Base-by-base conservation (phyloP, 345 rosid species). In the Rubroshorea leprosula region DNA sequence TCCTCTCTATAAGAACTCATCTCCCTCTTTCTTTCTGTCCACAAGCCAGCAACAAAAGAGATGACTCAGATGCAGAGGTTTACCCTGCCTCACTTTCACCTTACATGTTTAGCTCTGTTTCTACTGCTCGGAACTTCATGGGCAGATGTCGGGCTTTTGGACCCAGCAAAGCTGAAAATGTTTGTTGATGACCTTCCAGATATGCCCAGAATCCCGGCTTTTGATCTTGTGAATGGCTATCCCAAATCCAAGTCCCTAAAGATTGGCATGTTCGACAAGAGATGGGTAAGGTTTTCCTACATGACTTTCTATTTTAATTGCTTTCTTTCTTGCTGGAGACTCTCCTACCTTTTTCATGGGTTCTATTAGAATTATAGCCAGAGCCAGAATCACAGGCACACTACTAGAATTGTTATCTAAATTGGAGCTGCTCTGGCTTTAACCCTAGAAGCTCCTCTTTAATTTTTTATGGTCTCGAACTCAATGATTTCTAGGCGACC, bases 241-340 rank as follows among this genome's bases (percentile, higher is more conserved):
- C 68, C 75, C 57, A 78, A 62, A 57, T 46, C 89, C 7, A 82
- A 67, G 65, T 67, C 68, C 13, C 75, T 93, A 27, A 31, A 66
- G 17, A 89, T 93, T 68, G 96, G 92, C 78, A 93, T 93, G 97
- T 93, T 65, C 74, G 24, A 21, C 68, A 87, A 67, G 47, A 61
- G 60, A 66, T 89, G 96, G 99, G 99, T 93, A 76, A 53, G 48
- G 22, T 14, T 57, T 23, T 47, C 13, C 9, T 27, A 10, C 23
- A 21, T 52, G 15, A 16, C 15, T 2, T 54, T 17, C 50, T 26
- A 6, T 20, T 35, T 35, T 35, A 35, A 10, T n/a, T 21, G 15
- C 57, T 54, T 29, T 0, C 21, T 8, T 25, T 23, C 3, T 35
- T 3, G 35, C 29, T 51, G 1, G 20, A 27, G 18, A 27, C 10